These are phyloP conservation scores for Drechslera avenae DNA, from an alignment of 2,329 filamentous ascomycete genomes.

Conservation along the genomic window DNA sequence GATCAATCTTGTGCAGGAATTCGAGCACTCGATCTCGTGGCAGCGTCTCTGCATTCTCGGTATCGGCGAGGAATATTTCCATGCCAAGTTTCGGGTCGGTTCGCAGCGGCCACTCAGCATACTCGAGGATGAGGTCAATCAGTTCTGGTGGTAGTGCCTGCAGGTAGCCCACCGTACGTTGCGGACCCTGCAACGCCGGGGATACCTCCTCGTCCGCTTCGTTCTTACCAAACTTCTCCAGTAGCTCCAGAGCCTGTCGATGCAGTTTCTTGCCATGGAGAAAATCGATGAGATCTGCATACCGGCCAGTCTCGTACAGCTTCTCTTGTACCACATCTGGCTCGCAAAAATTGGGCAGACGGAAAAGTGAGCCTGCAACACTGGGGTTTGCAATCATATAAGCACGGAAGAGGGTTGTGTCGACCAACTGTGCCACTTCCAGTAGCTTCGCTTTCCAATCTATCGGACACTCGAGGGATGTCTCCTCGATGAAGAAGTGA, in stretches of 20 bases:
- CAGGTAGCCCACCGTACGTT: conserved; percentile 85
- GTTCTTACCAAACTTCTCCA: conserved; percentile 76
- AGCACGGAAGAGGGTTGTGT: conserved; percentile 90
- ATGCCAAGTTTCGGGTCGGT: conserved; percentile 77
- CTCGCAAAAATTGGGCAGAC: conserved; percentile 96
- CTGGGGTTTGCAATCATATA: conserved; percentile 92
- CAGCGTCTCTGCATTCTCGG: conserved; percentile 89
- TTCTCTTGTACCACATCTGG: conserved; percentile 94
- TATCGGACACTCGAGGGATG: conserved; percentile 40
- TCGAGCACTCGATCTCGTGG: conserved; percentile 75
- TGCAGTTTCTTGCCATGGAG: conserved; percentile 95
- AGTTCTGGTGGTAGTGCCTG: conserved; percentile 84
- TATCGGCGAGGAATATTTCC: conserved; percentile 92
- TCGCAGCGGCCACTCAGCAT: conserved; percentile 83
- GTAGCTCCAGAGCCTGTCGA: conserved; percentile 79
- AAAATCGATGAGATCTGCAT: conserved; percentile 96
- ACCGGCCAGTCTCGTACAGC: conserved; percentile 83
- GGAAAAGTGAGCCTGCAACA: conserved; percentile 86
- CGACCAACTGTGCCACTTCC: conserved; percentile 80
- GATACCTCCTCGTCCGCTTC: conserved; percentile 54
- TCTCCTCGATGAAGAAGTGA: conserved; percentile 48
- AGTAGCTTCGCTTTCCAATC: conserved; percentile 74
- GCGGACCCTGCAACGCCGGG: conserved; percentile 74
- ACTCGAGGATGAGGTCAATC: conserved; percentile 89
- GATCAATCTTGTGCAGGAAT: conserved; percentile 74